phyloP scores from a whole-genome alignment of 2,329 filamentous ascomycete species.

The Lachnellula suecica region DNA sequence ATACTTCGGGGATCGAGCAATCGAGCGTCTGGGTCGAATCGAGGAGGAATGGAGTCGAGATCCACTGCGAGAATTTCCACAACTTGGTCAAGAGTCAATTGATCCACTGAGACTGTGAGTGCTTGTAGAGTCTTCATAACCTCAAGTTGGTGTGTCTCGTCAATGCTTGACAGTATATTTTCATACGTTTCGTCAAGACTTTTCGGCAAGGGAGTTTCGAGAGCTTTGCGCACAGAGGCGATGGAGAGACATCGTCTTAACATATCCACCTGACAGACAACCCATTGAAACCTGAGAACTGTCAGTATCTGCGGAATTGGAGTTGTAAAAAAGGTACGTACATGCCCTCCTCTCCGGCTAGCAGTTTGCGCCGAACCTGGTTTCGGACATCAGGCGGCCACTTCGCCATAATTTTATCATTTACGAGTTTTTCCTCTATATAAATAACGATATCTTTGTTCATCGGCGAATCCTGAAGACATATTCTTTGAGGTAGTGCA shows the following conservation, averaged over 20 bases:
- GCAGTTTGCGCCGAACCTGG: conserved; percentile 29
- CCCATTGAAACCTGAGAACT: conserved; percentile 34
- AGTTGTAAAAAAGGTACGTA: conserved; percentile 18
- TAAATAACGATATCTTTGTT: conserved; percentile 32
- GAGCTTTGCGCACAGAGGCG: conserved; percentile 28
- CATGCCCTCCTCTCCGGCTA: conserved; percentile 32
- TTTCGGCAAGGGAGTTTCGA: conserved; percentile 31
- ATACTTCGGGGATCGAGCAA: conserved; percentile 34
- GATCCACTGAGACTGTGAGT: conserved; percentile 22
- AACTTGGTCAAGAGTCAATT: conserved; percentile 26
- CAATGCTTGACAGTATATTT: conserved; percentile 32
- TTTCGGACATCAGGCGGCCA: conserved; percentile 27
- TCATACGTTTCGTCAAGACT: conserved; percentile 36
- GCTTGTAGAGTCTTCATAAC: conserved; percentile 25
- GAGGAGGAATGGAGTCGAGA: conserved; percentile 13
- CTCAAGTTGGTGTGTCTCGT: conserved; percentile 13
- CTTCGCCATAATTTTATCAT: conserved; percentile 23
- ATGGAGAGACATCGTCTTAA: conserved; percentile 23
- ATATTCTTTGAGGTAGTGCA: conserved; percentile 17
- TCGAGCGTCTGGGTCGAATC: conserved; percentile 35
- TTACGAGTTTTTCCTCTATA: conserved; percentile 24
- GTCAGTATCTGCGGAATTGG: background rate
- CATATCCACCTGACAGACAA: conserved; percentile 34
- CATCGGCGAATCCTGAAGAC: conserved; percentile 13
- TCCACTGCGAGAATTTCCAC: conserved; percentile 32